phyloP scores from a whole-genome alignment of 208 protist genomes.

The Leishmania turanica region DNA sequence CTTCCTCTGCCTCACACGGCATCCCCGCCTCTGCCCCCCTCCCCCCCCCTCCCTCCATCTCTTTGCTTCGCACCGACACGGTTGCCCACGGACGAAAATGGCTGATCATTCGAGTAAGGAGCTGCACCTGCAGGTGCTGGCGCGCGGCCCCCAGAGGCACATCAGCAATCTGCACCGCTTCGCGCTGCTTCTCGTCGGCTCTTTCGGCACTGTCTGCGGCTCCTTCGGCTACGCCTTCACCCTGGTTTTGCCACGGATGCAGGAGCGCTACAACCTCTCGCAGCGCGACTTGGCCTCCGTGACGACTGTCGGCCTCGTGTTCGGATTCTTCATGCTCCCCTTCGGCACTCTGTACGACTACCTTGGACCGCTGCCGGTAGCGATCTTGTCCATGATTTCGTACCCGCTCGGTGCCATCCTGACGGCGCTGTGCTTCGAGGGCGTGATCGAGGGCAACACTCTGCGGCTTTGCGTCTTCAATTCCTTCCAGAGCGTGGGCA shows the following conservation, averaged over 20 bases:
- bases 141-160: conserved; percentile 18
- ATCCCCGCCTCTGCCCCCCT: background rate
- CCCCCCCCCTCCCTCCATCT: background rate
- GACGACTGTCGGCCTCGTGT: conserved; percentile 42
- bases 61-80: background rate
- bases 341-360: conserved; percentile 56
- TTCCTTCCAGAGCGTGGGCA: conserved; percentile 32
- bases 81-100: background rate
- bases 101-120: background rate
- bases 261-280: conserved; percentile 50
- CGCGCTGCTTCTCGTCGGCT: conserved; percentile 37
- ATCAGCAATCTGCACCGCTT: conserved; percentile 46
- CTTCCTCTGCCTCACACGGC: background rate
- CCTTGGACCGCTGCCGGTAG: conserved; percentile 48
- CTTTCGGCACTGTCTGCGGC: conserved; percentile 43
- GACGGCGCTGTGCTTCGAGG: conserved; percentile 45
- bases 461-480: conserved; percentile 35
- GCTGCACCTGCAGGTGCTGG: conserved; percentile 7
- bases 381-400: conserved; percentile 29
- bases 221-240: conserved; percentile 62
- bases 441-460: conserved; percentile 36
- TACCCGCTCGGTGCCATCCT: conserved; percentile 36
- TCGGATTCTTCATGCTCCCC: conserved; percentile 42
- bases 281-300: conserved; percentile 63
- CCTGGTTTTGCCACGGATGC: conserved; percentile 43